Conservation (phyloP, 2,329 filamentous ascomycete species). For the Zalaria sp. region DNA sequence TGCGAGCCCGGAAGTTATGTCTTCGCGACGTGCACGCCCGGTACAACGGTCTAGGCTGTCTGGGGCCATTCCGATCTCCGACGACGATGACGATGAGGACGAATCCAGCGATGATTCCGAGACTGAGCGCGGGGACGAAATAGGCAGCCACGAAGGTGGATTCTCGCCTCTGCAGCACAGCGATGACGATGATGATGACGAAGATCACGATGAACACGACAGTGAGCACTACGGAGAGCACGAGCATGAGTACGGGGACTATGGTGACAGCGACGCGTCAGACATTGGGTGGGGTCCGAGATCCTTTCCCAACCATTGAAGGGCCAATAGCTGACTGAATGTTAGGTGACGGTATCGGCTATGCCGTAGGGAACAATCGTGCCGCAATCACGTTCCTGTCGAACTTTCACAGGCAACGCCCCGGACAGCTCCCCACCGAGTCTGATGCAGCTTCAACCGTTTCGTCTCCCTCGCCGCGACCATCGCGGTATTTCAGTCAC, state of each 20-base stretch:
- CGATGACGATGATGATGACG: background rate
- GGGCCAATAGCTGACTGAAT: too few relatives aligned
- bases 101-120: slow-evolving; percentile 3
- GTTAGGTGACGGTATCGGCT: too few relatives aligned
- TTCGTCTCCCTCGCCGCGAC: too few relatives aligned
- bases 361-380: too few relatives aligned
- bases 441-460: too few relatives aligned
- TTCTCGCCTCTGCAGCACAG: background rate
- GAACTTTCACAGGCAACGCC: too few relatives aligned
- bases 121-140: background rate
- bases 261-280: background rate
- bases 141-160: background rate
- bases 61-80: background rate
- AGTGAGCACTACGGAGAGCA: background rate
- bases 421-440: too few relatives aligned
- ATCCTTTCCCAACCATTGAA: too few relatives aligned
- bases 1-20: background rate
- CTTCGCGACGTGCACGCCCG: background rate
- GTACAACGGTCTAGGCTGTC: background rate
- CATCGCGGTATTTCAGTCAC: too few relatives aligned
- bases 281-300: background rate
- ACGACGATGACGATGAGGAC: background rate
- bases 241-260: background rate
- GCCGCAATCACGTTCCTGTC: too few relatives aligned
- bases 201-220: background rate